Evolutionary conservation across 139 green algal genomes (phyloP), one percentile per base, ranked within the genome.

Genomic region (Yamagishiella unicocca): DNA sequence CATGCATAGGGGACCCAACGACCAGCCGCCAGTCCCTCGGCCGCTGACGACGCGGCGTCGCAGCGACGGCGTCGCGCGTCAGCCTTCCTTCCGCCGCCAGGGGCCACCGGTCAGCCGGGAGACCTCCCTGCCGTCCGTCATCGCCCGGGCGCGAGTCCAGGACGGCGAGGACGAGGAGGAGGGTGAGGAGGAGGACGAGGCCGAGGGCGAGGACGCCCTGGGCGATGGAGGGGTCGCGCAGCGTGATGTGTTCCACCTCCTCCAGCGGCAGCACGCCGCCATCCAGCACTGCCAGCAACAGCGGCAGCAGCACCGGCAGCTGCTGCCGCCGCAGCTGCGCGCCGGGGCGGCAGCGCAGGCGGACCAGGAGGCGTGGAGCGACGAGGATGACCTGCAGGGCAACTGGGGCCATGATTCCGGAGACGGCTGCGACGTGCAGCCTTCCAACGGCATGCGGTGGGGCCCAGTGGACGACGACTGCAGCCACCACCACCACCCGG

Each of bases 81-180:
- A 73, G 77, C 17, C 55, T 37, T 84, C 77, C 29, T 84, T 84
- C 54, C 77, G 77, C 7, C 58, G 54, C 19, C 76, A 71, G 53
- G 53, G 7, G 76, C 35, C 53, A 1, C 8, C 43, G 31, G 33
- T 83, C 35, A 70, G 50, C 55, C 76, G 76, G 8, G 35, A 83
- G 54, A 58, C 76, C 8, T 83, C 76, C 22, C 50, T 83, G n/a
- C 76, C 53, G 25, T 71, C 76, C 76, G 53, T 83, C 5, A 71
- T 70, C 8, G 54, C 76, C 21, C 53, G 76, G 1, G 54, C 35
- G 33, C 33, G 76, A 5, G 53, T 83, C 4, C 76, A 25, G 9
- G 50, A 53, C 54, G 53, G 71, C 35, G 40, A 78, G 17, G 70
- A 78, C 40, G 40, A 53, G 40, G 29, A 78, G 70, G 70, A 78